A percentile compares a stretch with the other conserved stretches of the same genome.
These are phyloP conservation scores for Naganishia friedmannii DNA, from an alignment of 768 basidiomycete genomes.

Conservation along the genomic window DNA sequence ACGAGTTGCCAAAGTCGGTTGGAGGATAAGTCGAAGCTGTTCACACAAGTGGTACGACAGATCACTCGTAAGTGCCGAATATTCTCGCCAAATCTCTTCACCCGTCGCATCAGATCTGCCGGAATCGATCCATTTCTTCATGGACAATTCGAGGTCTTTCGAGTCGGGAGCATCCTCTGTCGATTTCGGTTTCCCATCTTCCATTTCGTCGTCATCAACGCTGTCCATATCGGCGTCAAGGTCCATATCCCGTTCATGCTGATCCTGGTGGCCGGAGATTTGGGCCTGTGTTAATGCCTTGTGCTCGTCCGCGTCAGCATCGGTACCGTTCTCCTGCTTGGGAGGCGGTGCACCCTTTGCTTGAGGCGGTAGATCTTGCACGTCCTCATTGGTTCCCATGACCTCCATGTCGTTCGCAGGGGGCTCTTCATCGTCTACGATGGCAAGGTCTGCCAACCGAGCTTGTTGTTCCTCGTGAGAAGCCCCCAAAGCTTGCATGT, in stretches of 20 bases:
- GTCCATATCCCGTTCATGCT: slow-evolving; percentile 5
- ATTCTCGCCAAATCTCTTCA: slow-evolving; percentile 83
- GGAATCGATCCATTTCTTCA: slow-evolving; percentile 63
- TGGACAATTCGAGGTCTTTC: slow-evolving; percentile 57
- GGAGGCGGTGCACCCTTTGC: slow-evolving; percentile 24
- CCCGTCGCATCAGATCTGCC: slow-evolving; percentile 62
- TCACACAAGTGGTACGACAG: slow-evolving; percentile 90
- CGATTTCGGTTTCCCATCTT: slow-evolving; percentile 62
- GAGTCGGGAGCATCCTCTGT: slow-evolving; percentile 35
- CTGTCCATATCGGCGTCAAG: slow-evolving; percentile 24
- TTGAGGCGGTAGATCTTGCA: slow-evolving; percentile 29
- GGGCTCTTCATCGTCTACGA: slow-evolving; percentile 62
- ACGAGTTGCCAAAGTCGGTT: slow-evolving; percentile 88
- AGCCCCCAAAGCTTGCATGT: slow-evolving; percentile 83
- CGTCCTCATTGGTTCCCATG: slow-evolving; percentile 33
- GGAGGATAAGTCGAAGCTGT: slow-evolving; percentile 91
- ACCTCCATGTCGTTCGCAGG: slow-evolving; percentile 39
- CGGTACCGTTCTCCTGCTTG: slow-evolving; percentile 13
- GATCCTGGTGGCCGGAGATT: slow-evolving; percentile 33
- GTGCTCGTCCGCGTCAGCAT: slow-evolving; percentile 38
- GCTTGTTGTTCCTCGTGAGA: slow-evolving; percentile 79
- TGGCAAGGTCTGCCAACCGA: slow-evolving; percentile 73
- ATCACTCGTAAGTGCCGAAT: slow-evolving; percentile 84
- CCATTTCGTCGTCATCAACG: slow-evolving; percentile 36
- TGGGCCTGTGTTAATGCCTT: slow-evolving; percentile 53